Evolutionary conservation across 805 yeast genomes (phyloP).

Genomic region (Teunomyces aglyptinius): DNA sequence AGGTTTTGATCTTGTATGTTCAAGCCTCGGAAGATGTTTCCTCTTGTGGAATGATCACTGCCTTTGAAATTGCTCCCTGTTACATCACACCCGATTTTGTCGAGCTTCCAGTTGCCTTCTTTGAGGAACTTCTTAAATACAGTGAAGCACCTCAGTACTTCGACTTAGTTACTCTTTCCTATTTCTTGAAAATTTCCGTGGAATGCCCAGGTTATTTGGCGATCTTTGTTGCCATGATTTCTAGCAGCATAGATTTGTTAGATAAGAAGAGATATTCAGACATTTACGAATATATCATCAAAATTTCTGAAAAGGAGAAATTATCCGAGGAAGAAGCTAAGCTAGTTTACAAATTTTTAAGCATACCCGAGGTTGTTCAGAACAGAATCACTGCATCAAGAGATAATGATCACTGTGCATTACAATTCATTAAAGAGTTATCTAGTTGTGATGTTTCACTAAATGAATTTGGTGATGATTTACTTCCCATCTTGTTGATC

Average conservation of each 20-base stretch:
- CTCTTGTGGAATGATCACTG: neutral
- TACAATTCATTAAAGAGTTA: conserved; percentile 13
- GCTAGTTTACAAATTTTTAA: conserved; percentile 17
- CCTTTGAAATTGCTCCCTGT: conserved; percentile 17
- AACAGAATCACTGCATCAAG: conserved; percentile 15
- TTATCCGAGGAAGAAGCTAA: conserved; percentile 20
- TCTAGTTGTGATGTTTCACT: neutral
- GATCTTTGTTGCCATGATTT: neutral
- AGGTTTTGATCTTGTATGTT: conserved; percentile 6
- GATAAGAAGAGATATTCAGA: conserved; percentile 16
- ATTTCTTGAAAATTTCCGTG: conserved; percentile 27
- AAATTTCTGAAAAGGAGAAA: conserved; percentile 23
- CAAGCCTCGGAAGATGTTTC: neutral
- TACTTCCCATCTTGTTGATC: neutral
- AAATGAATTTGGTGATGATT: neutral
- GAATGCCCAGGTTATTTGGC: conserved; percentile 15
- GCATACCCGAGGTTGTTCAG: conserved; percentile 15
- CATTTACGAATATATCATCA: conserved; percentile 29
- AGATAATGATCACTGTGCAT: conserved; percentile 7
- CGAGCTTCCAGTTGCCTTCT: conserved; percentile 18
- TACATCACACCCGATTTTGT: conserved; percentile 27
- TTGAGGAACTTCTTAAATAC: conserved; percentile 7
- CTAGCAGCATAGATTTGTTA: conserved; percentile 8
- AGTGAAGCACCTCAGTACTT: conserved; percentile 22
- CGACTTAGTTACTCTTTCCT: conserved; percentile 32